Conservation (phyloP, 2,329 filamentous ascomycete species). For the Aspergillus oerlinghausenensis region DNA sequence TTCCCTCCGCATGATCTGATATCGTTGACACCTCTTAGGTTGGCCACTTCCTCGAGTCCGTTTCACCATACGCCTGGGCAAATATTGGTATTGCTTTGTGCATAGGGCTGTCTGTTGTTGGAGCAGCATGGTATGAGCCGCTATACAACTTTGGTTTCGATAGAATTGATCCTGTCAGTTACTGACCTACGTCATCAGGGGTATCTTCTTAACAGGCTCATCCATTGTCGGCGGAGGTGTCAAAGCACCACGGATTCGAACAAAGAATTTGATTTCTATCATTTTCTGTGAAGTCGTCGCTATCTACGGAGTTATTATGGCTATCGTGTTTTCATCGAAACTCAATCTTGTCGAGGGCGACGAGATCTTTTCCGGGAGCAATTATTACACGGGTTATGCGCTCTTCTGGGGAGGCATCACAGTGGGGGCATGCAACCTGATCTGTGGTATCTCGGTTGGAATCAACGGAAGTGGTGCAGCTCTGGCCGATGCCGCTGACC, state of each 20-base stretch:
- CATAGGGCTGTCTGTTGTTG: constrained; percentile 92
- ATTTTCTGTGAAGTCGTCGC: constrained; percentile 99
- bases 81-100: constrained; percentile 85
- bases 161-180: neutral
- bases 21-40: constrained; percentile 51
- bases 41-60: constrained; percentile 86
- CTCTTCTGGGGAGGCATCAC: constrained; percentile 95
- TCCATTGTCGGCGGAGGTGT: constrained; percentile 97
- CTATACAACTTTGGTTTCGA: constrained; percentile 1
- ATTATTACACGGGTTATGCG: constrained; percentile 92
- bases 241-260: constrained; percentile 92
- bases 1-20: constrained; percentile 1
- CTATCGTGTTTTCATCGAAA: constrained; percentile 94
- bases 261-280: constrained; percentile 99
- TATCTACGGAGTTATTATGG: constrained; percentile 99
- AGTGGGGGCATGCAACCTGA: constrained; percentile 90
- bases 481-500: constrained; percentile 89
- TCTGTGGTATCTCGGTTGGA: constrained; percentile 93
- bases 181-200: constrained; percentile 55
- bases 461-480: constrained; percentile 98
- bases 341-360: constrained; percentile 62
- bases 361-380: constrained; percentile 65
- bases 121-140: constrained; percentile 78
- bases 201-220: constrained; percentile 96
- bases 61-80: constrained; percentile 94